These are phyloP conservation scores for Cladophialophora carrionii DNA, from an alignment of 2,329 filamentous ascomycete genomes.

Conservation along the genomic window DNA sequence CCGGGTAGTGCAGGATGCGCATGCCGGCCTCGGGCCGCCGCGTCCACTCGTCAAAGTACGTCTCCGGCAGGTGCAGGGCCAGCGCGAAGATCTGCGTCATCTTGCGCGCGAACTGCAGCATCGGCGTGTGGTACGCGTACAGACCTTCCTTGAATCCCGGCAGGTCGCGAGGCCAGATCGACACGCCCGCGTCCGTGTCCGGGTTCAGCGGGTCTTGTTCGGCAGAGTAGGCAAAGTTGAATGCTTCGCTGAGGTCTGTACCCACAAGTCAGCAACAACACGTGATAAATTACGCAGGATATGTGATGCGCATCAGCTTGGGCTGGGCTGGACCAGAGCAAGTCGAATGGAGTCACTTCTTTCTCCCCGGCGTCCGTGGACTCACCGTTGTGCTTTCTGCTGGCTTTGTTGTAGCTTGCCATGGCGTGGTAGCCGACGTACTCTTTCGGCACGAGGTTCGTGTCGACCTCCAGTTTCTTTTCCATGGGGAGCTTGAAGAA, in stretches of 20 bases:
- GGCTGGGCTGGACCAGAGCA: not conserved
- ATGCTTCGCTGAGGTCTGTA: constrained; percentile 29
- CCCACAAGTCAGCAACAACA: not conserved
- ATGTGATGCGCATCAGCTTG: not conserved
- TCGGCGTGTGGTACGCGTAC: constrained; percentile 27
- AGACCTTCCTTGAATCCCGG: constrained; percentile 24
- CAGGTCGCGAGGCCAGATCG: constrained; percentile 36
- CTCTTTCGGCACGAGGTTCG: constrained; percentile 27
- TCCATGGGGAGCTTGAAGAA: constrained; percentile 52
- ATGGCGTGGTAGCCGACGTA: constrained; percentile 28
- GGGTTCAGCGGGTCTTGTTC: constrained; percentile 19
- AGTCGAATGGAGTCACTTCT: too few relatives aligned
- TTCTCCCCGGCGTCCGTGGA: too few relatives aligned
- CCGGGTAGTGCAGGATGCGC: constrained; percentile 51
- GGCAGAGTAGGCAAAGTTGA: constrained; percentile 27
- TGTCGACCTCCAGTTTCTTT: constrained; percentile 55
- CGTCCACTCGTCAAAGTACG: constrained; percentile 47
- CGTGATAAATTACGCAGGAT: too few relatives aligned
- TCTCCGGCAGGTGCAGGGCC: constrained; percentile 48
- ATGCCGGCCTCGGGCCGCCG: constrained; percentile 43
- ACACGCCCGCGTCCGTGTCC: constrained; percentile 9
- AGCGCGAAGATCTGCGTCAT: constrained; percentile 50
- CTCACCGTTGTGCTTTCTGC: constrained; percentile 27
- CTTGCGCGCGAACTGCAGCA: constrained; percentile 39
- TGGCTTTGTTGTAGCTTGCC: constrained; percentile 25